Conservation (phyloP, 768 basidiomycete species). For the Boletellus sp. region DNA sequence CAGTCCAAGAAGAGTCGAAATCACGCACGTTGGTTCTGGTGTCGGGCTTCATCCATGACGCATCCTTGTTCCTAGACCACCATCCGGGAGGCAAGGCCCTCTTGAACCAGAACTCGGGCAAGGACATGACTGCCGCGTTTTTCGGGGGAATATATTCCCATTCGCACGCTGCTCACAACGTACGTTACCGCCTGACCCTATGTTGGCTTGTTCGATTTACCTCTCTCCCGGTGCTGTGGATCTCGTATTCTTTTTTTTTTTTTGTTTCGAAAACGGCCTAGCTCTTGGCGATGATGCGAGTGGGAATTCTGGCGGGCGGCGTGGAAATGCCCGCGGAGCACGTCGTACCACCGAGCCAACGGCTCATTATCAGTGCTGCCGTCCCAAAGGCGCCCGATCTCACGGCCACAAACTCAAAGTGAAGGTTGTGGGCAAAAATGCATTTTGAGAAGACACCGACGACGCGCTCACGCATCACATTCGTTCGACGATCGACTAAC, state of each 20-base stretch:
- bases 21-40: constrained; percentile 65
- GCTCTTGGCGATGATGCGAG: constrained; percentile 77
- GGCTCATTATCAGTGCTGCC: constrained; percentile 31
- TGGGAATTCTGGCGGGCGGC: constrained; percentile 63
- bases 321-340: constrained; percentile 48
- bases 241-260: too few relatives aligned
- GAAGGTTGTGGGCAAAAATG: background rate
- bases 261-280: constrained; percentile 10
- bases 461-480: constrained; percentile 1
- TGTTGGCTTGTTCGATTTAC: constrained; percentile 4
- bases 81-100: constrained; percentile 76
- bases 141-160: constrained; percentile 83
- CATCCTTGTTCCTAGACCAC: constrained; percentile 63
- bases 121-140: constrained; percentile 81
- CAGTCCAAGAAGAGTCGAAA: constrained; percentile 68
- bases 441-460: background rate
- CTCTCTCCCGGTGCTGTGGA: background rate
- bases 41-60: constrained; percentile 86
- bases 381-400: constrained; percentile 4
- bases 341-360: constrained; percentile 44
- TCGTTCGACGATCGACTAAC: constrained; percentile 14
- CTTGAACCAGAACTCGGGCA: constrained; percentile 61
- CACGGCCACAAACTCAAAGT: background rate
- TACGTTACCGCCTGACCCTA: constrained; percentile 31
- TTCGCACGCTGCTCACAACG: constrained; percentile 80